phyloP scores from a whole-genome alignment of 441 rosid species.

The Kokia cookei region DNA sequence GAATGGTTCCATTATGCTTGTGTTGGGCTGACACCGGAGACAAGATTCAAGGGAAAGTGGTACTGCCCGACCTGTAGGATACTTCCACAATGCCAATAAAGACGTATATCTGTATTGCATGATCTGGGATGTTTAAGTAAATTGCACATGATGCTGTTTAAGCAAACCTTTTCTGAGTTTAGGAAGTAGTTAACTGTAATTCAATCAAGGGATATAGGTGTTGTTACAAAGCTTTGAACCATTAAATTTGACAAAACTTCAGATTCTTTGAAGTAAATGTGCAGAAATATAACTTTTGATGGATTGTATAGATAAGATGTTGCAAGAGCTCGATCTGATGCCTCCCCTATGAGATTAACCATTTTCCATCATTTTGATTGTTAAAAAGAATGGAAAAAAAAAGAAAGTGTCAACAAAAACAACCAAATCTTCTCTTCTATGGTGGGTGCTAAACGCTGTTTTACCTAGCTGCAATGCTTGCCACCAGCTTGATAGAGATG shows the following conservation, averaged over 20 bases:
- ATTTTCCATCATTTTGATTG: not conserved
- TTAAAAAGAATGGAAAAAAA: not conserved
- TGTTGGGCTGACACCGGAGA: constrained; percentile 95
- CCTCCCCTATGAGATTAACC: not conserved
- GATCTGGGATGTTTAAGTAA: not conserved
- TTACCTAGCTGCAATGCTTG: not conserved
- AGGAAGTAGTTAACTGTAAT: not conserved
- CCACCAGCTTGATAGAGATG: not conserved
- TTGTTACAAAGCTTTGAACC: not conserved
- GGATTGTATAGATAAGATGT: not conserved
- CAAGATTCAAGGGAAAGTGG: constrained; percentile 97
- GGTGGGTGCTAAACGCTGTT: not conserved
- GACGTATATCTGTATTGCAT: not conserved
- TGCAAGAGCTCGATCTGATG: not conserved
- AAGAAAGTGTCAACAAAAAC: not conserved
- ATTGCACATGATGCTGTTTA: not conserved
- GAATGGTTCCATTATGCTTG: constrained; percentile 98
- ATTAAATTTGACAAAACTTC: not conserved
- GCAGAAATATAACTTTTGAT: not conserved
- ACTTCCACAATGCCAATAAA: constrained; percentile 48
- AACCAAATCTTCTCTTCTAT: not conserved
- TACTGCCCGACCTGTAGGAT: constrained; percentile 90
- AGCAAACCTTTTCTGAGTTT: not conserved
- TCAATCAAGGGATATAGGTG: constrained; percentile 4
- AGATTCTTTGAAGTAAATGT: not conserved